Conservation (phyloP, 148 eudicot genomes). For the Nyssa sinensis region DNA sequence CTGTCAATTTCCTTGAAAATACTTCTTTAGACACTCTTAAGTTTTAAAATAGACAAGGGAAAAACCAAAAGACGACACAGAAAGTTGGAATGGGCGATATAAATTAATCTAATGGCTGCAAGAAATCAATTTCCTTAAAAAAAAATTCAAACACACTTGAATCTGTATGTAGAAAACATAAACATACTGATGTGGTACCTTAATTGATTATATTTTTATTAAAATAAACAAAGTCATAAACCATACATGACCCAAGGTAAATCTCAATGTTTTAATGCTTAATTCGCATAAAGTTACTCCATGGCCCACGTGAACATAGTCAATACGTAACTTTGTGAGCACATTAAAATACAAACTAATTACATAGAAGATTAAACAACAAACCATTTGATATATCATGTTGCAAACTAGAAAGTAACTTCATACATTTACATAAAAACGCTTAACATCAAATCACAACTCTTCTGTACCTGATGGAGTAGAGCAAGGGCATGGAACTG, state of each 20-base stretch:
- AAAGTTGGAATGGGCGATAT: too few relatives aligned
- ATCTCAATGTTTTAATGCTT: not conserved
- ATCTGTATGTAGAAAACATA: not conserved
- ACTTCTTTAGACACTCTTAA: not conserved
- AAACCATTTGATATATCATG: not conserved
- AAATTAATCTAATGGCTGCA: not conserved
- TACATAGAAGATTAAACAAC: not conserved
- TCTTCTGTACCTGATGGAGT: slow-evolving; percentile 71
- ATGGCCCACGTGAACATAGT: not conserved
- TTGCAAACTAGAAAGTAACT: not conserved
- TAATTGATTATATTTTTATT: not conserved
- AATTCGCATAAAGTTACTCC: not conserved
- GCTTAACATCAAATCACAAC: not conserved
- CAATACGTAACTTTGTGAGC: not conserved
- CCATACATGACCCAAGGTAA: not conserved
- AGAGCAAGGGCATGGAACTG: slow-evolving; percentile 96
- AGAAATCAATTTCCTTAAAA: not conserved
- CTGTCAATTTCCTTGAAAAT: not conserved
- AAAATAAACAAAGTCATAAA: not conserved
- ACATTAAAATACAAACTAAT: not conserved
- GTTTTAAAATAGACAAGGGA: not conserved
- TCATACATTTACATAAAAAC: not conserved
- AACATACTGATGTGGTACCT: not conserved
- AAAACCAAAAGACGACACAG: too few relatives aligned
- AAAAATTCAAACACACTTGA: not conserved